Percentiles rank a stretch among this genome's conserved stretches.
Conservation (phyloP, 2,329 filamentous ascomycete genomes). For the Fusarium tupiense region DNA sequence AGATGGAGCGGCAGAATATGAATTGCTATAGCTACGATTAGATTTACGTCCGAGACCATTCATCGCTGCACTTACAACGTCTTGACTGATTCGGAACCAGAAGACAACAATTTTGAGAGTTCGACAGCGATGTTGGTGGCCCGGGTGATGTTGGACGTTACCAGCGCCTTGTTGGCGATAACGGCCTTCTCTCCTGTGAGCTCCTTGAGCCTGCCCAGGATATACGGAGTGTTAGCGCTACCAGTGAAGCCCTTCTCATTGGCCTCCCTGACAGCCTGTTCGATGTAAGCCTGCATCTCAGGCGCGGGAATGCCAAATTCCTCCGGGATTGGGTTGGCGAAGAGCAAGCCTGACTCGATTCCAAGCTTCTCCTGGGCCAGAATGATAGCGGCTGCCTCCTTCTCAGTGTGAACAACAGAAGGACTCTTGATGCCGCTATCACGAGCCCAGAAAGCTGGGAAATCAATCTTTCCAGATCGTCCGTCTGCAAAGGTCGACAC, state of each 20-base stretch:
- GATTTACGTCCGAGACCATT: constrained; percentile 42
- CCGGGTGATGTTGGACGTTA: constrained; percentile 62
- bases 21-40: constrained; percentile 50
- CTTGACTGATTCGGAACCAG: constrained; percentile 41
- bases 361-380: constrained; percentile 77
- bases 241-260: constrained; percentile 73
- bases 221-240: constrained; percentile 84
- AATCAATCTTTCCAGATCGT: constrained; percentile 76
- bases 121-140: constrained; percentile 65
- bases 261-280: constrained; percentile 72
- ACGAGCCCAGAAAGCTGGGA: constrained; percentile 92
- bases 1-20: constrained; percentile 31
- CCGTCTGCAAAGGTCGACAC: constrained; percentile 93
- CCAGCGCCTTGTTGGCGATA: constrained; percentile 74
- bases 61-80: constrained; percentile 51
- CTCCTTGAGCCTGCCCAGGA: constrained; percentile 81
- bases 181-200: constrained; percentile 78
- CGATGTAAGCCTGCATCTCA: constrained; percentile 76
- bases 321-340: constrained; percentile 87
- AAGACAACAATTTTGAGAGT: constrained; percentile 57
- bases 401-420: constrained; percentile 75
- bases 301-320: constrained; percentile 74
- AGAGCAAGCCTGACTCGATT: constrained; percentile 81
- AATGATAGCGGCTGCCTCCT: constrained; percentile 89
- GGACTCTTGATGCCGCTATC: constrained; percentile 88